A percentile compares a stretch with the other conserved stretches of the same genome.
Evolutionary conservation across 345 rosid species (phyloP).

Genomic region (Angophora floribunda): DNA sequence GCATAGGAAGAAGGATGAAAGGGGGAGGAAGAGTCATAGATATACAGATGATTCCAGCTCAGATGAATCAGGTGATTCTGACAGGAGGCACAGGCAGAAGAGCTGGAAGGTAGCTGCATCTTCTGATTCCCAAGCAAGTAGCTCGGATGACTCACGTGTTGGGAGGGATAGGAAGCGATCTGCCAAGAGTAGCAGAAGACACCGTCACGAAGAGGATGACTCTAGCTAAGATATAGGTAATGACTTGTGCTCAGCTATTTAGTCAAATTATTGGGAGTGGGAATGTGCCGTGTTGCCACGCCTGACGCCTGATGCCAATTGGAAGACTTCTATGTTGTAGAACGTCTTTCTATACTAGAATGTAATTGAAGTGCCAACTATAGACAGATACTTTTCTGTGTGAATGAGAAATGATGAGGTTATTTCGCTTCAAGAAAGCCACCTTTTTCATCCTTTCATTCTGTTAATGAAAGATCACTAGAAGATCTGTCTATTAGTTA

Average conservation of each 20-base stretch:
- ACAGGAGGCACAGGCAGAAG: slow-evolving; percentile 29
- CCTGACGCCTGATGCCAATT: neutral
- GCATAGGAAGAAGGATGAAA: slow-evolving; percentile 33
- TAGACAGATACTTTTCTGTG: neutral
- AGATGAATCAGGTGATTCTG: slow-evolving; percentile 23
- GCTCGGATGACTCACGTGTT: slow-evolving; percentile 40
- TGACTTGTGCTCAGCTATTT: neutral
- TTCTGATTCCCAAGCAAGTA: slow-evolving; percentile 41
- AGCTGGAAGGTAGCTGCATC: slow-evolving; percentile 36
- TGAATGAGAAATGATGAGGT: neutral
- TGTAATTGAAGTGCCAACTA: neutral
- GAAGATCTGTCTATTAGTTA: neutral
- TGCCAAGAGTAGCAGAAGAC: slow-evolving; percentile 53
- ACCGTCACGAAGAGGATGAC: slow-evolving; percentile 21
- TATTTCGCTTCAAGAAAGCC: neutral
- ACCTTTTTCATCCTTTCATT: neutral
- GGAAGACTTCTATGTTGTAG: neutral
- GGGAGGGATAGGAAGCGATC: slow-evolving; percentile 53
- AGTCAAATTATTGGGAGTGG: neutral
- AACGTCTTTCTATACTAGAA: neutral
- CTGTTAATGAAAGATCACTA: neutral
- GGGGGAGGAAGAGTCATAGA: slow-evolving; percentile 36
- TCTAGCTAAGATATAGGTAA: slow-evolving; percentile 1
- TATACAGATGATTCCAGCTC: slow-evolving; percentile 33
- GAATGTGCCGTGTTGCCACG: too few relatives aligned